phyloP scores from a whole-genome alignment of 768 basidiomycete species.

The Phylloporus sp. region DNA sequence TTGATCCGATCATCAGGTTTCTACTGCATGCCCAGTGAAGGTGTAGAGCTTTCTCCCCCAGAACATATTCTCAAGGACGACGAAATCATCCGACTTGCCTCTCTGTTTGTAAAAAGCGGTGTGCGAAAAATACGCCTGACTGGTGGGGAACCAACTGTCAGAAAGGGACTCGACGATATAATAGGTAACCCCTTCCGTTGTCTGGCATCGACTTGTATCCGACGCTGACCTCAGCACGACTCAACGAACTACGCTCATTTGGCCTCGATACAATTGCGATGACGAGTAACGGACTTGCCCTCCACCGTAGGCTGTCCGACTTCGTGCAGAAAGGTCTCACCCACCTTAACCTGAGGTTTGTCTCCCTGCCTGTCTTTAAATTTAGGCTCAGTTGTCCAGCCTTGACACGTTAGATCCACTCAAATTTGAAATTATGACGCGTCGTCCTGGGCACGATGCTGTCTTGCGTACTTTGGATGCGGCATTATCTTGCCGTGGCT shows the following conservation, averaged over 20 bases:
- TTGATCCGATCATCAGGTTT: constrained; percentile 50
- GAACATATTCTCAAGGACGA: constrained; percentile 68
- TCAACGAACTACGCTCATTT: constrained; percentile 55
- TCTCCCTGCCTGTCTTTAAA: constrained; percentile 2
- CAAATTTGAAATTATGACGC: constrained; percentile 86
- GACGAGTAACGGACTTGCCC: constrained; percentile 79
- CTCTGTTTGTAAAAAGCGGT: constrained; percentile 75
- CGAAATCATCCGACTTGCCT: constrained; percentile 69
- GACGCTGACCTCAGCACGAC: constrained; percentile 40
- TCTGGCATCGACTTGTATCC: neutral
- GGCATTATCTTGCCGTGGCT: constrained; percentile 50
- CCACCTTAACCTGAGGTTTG: constrained; percentile 65
- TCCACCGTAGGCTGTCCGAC: constrained; percentile 68
- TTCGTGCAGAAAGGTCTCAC: constrained; percentile 71
- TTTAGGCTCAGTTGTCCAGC: constrained; percentile 34
- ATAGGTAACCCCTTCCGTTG: constrained; percentile 46
- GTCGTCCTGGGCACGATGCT: constrained; percentile 70
- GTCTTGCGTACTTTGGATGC: constrained; percentile 64
- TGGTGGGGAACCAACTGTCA: constrained; percentile 83
- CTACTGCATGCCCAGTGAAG: constrained; percentile 88
- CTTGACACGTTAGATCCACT: constrained; percentile 82
- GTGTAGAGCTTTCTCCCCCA: constrained; percentile 69
- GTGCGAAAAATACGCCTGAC: constrained; percentile 87
- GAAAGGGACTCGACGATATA: constrained; percentile 69
- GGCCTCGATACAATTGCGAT: constrained; percentile 77